Percentiles rank a stretch among this genome's conserved stretches.
These are phyloP conservation scores for Fomitopsis serialis DNA, from an alignment of 768 basidiomycete species.

Conservation along the genomic window DNA sequence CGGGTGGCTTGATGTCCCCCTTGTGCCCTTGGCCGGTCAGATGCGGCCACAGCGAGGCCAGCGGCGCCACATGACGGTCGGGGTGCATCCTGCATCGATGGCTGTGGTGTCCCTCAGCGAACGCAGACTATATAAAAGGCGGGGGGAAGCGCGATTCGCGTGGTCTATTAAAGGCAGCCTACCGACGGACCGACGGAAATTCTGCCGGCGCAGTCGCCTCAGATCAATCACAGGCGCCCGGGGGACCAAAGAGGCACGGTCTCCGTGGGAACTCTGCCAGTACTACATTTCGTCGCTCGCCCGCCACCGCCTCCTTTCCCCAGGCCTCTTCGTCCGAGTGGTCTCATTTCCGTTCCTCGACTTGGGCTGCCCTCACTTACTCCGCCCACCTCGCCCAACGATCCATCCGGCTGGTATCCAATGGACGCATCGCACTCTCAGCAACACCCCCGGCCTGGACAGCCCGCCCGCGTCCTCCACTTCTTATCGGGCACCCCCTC, in stretches of 20 bases:
- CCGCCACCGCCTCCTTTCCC: not conserved
- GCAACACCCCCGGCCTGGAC: conserved; percentile 15
- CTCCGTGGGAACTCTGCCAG: conserved; percentile 1
- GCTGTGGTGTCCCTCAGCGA: too few species aligned
- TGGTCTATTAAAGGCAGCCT: not conserved
- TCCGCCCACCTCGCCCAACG: conserved; percentile 2
- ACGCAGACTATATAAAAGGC: too few species aligned
- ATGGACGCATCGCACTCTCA: conserved; percentile 16
- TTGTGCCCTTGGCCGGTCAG: too few species aligned
- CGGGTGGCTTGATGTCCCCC: not conserved
- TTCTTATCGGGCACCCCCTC: conserved; percentile 7
- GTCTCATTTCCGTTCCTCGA: conserved; percentile 5
- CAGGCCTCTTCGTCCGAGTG: not conserved
- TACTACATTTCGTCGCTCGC: not conserved
- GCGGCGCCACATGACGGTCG: too few species aligned
- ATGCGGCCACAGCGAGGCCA: too few species aligned
- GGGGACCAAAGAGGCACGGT: not conserved
- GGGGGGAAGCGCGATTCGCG: not conserved
- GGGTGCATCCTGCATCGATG: too few species aligned
- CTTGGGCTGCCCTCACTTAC: conserved; percentile 9
- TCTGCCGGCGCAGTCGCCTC: conserved; percentile 5
- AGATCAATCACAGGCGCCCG: conserved; percentile 1
- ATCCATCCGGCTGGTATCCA: conserved; percentile 20
- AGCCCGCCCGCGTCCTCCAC: conserved; percentile 12
- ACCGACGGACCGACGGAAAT: not conserved